A percentile compares a stretch with the other conserved stretches of the same genome.
phyloP scores from a whole-genome alignment of 1,139 yeast genomes.

The Sugiyamaella pinicola region DNA sequence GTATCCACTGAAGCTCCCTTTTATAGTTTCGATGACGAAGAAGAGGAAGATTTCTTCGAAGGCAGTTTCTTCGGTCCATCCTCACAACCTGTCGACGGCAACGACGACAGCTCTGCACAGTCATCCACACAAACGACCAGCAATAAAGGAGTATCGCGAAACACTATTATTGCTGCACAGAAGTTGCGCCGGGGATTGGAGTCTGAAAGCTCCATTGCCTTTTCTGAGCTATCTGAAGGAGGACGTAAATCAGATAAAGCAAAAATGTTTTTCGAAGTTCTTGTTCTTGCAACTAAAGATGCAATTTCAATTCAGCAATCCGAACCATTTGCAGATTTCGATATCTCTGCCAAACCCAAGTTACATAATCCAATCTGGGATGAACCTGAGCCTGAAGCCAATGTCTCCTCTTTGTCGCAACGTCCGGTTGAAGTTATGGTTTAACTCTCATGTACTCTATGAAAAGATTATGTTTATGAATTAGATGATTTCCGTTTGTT shows the following conservation, averaged over 20 bases:
- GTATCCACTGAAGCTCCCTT: neutral
- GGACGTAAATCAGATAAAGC: slow-evolving; percentile 33
- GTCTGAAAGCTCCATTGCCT: slow-evolving; percentile 21
- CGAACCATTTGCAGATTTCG: slow-evolving; percentile 61
- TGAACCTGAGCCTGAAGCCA: slow-evolving; percentile 4
- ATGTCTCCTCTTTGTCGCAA: neutral
- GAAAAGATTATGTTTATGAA: neutral
- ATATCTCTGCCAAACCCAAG: slow-evolving; percentile 50
- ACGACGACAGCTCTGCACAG: neutral
- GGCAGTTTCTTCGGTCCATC: slow-evolving; percentile 16
- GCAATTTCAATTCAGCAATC: slow-evolving; percentile 66
- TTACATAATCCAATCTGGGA: slow-evolving; percentile 15
- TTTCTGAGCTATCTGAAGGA: slow-evolving; percentile 27
- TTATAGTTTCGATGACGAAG: slow-evolving; percentile 15
- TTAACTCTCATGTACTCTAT: neutral
- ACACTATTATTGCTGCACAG: slow-evolving; percentile 60
- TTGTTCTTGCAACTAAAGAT: slow-evolving; percentile 80
- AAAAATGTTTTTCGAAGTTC: slow-evolving; percentile 75
- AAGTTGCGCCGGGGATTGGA: slow-evolving; percentile 49
- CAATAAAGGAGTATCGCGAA: slow-evolving; percentile 43
- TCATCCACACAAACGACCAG: slow-evolving; percentile 17
- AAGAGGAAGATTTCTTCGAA: slow-evolving; percentile 13
- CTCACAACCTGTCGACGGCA: neutral
- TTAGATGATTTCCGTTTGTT: slow-evolving; percentile 1
- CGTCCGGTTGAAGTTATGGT: slow-evolving; percentile 3